Percentiles rank a stretch among this genome's conserved stretches.
Conservation (phyloP, 768 basidiomycete species). For the Sporobolomyces roseus region DNA sequence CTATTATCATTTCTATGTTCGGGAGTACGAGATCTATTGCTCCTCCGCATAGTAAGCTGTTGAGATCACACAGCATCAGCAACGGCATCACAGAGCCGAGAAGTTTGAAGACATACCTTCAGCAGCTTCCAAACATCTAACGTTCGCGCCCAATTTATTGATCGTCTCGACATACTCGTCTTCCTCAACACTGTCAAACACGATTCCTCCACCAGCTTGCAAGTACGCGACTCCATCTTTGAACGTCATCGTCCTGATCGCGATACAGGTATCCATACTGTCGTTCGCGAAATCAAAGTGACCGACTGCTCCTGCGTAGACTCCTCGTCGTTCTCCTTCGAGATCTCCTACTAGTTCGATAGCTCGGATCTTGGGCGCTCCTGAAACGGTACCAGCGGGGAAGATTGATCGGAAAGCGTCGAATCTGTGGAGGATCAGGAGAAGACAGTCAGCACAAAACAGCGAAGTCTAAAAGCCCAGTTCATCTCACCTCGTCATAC, state of each 20-base stretch:
- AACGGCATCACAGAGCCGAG: not conserved
- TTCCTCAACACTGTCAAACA: conserved; percentile 92
- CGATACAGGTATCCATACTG: conserved; percentile 93
- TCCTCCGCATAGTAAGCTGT: conserved; percentile 20
- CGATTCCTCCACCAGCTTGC: conserved; percentile 93
- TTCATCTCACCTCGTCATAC: conserved; percentile 74
- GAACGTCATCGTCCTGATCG: conserved; percentile 96
- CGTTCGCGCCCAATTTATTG: conserved; percentile 86
- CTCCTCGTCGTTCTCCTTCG: conserved; percentile 82
- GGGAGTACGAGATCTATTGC: not conserved
- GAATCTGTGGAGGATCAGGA: conserved; percentile 58
- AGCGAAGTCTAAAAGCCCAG: too few relatives aligned
- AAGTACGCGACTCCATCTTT: conserved; percentile 81
- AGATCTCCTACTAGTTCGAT: conserved; percentile 84
- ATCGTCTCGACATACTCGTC: conserved; percentile 96
- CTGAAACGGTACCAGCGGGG: conserved; percentile 96
- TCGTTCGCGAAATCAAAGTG: conserved; percentile 85
- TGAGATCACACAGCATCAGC: not conserved
- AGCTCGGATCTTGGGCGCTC: conserved; percentile 97
- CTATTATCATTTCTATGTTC: too few relatives aligned
- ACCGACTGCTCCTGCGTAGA: conserved; percentile 97
- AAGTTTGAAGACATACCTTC: conserved; percentile 62
- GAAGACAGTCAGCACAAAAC: too few relatives aligned
- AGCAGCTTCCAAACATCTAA: conserved; percentile 75
- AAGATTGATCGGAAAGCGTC: conserved; percentile 99